Evolutionary conservation across 2,329 filamentous ascomycete genomes (phyloP).

Genomic region (Ambrosiella xylebori): DNA sequence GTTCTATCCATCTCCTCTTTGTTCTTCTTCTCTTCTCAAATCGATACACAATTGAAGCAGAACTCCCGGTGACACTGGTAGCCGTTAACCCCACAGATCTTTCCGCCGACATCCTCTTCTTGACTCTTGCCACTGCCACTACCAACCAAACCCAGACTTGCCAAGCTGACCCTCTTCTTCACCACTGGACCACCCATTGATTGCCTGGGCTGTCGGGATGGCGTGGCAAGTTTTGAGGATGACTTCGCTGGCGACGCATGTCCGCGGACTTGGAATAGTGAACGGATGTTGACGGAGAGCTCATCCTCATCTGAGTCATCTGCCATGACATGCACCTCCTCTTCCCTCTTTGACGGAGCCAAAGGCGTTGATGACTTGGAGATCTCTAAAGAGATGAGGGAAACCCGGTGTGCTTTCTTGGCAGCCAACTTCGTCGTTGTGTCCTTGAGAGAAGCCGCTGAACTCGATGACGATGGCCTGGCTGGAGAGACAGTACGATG

Average conservation of each 20-base stretch:
- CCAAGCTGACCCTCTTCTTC: slow-evolving; percentile 7
- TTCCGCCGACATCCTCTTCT: background rate
- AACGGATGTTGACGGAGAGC: slow-evolving; percentile 21
- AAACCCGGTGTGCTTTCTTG: too few relatives aligned
- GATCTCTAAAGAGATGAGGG: too few relatives aligned
- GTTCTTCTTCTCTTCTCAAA: background rate
- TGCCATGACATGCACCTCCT: too few relatives aligned
- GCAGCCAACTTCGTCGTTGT: too few relatives aligned
- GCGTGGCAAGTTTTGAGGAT: background rate
- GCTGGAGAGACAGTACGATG: background rate
- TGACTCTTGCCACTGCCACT: background rate
- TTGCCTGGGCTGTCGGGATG: background rate
- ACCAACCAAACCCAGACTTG: background rate
- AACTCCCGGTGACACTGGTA: slow-evolving; percentile 40
- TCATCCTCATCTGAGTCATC: slow-evolving; percentile 21
- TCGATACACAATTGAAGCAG: slow-evolving; percentile 38
- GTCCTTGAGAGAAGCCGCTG: too few relatives aligned
- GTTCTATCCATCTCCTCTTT: background rate
- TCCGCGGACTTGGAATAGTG: background rate
- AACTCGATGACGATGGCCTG: too few relatives aligned
- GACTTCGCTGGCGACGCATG: background rate
- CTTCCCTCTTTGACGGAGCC: too few relatives aligned
- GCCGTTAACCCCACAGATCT: slow-evolving; percentile 37
- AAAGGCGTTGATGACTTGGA: too few relatives aligned
- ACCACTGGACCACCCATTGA: background rate